Conservation (phyloP, 1,284 basidiomycete genomes). For the Malassezia nana region DNA sequence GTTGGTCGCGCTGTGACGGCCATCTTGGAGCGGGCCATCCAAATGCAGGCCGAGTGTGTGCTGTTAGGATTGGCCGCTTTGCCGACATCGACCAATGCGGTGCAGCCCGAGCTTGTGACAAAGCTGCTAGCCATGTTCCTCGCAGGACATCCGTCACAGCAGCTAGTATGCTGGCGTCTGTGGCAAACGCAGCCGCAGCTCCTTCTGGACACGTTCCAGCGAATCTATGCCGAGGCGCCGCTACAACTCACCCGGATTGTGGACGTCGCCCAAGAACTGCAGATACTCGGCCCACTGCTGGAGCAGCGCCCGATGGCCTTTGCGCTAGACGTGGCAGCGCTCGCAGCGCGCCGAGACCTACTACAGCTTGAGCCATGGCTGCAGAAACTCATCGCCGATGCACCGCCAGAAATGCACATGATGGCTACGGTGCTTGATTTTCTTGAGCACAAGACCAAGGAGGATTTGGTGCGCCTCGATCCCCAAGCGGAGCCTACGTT, state of each 20-base stretch:
- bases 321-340: constrained; percentile 72
- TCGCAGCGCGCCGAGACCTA: constrained; percentile 84
- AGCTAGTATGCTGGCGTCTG: constrained; percentile 89
- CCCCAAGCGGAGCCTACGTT: constrained; percentile 43
- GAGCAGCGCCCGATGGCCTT: constrained; percentile 74
- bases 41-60: constrained; percentile 81
- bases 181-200: constrained; percentile 81
- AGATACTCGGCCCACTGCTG: constrained; percentile 78
- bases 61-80: constrained; percentile 86
- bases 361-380: constrained; percentile 95
- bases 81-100: constrained; percentile 71
- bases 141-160: constrained; percentile 80
- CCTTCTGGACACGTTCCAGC: constrained; percentile 73
- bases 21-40: constrained; percentile 45
- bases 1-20: constrained; percentile 32
- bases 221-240: constrained; percentile 83
- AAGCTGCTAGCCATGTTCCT: constrained; percentile 84
- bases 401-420: constrained; percentile 64
- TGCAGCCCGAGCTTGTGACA: constrained; percentile 73
- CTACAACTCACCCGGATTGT: constrained; percentile 86
- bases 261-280: constrained; percentile 88
- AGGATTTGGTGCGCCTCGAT: constrained; percentile 41
- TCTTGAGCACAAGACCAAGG: constrained; percentile 42
- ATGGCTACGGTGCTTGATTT: constrained; percentile 57
- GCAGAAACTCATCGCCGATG: constrained; percentile 65